These are phyloP conservation scores for Alternaria burnsii DNA, from an alignment of 2,329 filamentous ascomycete species.

Conservation along the genomic window DNA sequence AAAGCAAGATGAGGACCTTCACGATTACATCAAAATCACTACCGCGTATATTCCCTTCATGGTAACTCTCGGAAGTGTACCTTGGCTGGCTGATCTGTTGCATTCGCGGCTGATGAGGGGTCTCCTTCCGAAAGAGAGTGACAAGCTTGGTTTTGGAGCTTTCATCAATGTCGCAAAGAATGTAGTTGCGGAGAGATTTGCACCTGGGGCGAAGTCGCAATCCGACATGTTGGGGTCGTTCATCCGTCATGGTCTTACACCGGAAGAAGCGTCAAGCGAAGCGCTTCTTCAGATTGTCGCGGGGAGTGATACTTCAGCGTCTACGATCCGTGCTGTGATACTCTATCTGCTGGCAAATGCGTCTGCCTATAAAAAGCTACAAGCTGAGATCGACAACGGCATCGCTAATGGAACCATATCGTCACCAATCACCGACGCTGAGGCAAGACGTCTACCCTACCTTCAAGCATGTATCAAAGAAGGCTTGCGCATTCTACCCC, in stretches of 20 bases:
- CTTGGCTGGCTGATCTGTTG: constrained; percentile 24
- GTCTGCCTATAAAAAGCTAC: constrained; percentile 53
- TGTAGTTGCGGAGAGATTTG: constrained; percentile 59
- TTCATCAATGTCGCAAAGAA: constrained; percentile 56
- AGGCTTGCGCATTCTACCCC: constrained; percentile 38
- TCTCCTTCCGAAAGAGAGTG: constrained; percentile 47
- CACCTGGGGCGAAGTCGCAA: constrained; percentile 51
- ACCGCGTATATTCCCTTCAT: constrained; percentile 39
- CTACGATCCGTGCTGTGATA: constrained; percentile 60
- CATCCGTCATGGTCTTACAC: constrained; percentile 54
- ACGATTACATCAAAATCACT: constrained; percentile 55
- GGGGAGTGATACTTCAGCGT: constrained; percentile 66
- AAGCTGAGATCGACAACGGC: constrained; percentile 54
- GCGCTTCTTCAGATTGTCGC: constrained; percentile 60
- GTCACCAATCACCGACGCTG: constrained; percentile 45
- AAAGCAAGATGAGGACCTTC: constrained; percentile 57
- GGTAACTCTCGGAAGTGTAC: constrained; percentile 24
- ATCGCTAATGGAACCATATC: constrained; percentile 50
- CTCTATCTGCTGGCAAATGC: constrained; percentile 61
- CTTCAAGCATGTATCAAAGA: constrained; percentile 44
- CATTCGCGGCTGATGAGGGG: constrained; percentile 26
- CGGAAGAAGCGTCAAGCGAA: constrained; percentile 54
- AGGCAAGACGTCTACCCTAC: constrained; percentile 35
- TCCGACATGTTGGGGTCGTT: constrained; percentile 63
- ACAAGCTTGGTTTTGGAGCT: constrained; percentile 53